Evolutionary conservation across 805 yeast genomes (phyloP).

Genomic region (Cyberlindnera petersonii): DNA sequence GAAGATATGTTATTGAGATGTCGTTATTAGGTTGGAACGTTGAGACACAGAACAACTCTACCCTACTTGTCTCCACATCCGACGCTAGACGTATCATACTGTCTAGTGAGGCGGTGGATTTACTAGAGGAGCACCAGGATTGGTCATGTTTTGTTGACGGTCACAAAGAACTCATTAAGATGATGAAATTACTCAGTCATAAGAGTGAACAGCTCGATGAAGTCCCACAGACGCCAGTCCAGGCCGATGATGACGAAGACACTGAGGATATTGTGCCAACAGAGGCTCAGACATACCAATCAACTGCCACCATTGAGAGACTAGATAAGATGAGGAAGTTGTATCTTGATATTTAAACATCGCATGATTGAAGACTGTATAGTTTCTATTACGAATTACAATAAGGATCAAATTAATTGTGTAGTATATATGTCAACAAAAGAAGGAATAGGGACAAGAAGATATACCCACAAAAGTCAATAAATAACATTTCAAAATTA

Average conservation of each 20-base stretch:
- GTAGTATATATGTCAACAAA: neutral
- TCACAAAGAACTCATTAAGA: conserved; percentile 18
- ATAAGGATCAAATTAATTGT: neutral
- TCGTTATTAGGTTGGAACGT: conserved; percentile 37
- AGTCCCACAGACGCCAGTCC: conserved; percentile 1
- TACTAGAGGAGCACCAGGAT: conserved; percentile 32
- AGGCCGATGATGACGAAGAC: neutral
- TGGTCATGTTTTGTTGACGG: conserved; percentile 36
- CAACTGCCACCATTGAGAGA: conserved; percentile 6
- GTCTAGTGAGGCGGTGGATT: conserved; percentile 25
- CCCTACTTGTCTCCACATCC: conserved; percentile 30
- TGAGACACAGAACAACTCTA: conserved; percentile 26
- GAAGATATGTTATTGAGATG: conserved; percentile 17
- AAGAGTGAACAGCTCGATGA: neutral
- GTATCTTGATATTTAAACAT: conserved; percentile 10
- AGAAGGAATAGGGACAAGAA: neutral
- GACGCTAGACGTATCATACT: conserved; percentile 35
- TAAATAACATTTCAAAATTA: no score
- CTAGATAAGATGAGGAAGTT: conserved; percentile 15
- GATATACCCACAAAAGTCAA: neutral
- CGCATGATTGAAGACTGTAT: neutral
- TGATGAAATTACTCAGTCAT: conserved; percentile 3
- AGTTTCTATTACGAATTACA: neutral
- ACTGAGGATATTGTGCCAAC: neutral
- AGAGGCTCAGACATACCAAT: neutral